Base-by-base conservation (phyloP, 768 basidiomycete species). In the Plicaturopsis crispa region DNA sequence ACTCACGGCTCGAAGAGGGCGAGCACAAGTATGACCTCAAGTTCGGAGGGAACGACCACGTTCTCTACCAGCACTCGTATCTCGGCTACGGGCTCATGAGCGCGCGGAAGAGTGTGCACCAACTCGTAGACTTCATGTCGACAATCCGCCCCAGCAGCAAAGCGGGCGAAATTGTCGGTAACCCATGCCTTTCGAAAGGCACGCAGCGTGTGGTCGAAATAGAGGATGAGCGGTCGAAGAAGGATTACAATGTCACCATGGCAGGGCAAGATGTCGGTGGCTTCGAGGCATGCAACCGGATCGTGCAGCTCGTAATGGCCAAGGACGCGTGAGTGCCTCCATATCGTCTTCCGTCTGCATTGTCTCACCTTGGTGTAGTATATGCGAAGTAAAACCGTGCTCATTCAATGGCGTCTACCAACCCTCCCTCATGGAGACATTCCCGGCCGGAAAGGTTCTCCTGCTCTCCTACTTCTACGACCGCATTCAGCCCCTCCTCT, bases 391-490 rank as follows among this genome's bases (percentile, higher is more conserved):
- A 44, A 87, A 92, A 52, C 96, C 96, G 0, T 99, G 96, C 57
- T 88, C 94, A 4, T 99, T 99, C 66, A 81, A 89, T 52, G 96
- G 96, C 10, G 90, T 96, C 18, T 98, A 98, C 63, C 96, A 99
- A 57, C 96, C 96, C 2, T 84, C 85, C 11, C 69, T 98, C 18
- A 66, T 85, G 41, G 86, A 94, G 45, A 81, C 88, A 7, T 97
- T 97, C 75, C 76, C 84, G 1, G 61, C 69, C 7, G 94, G 94
- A 42, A 81, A 80, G 52, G 72, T 94, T 45, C 75, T 94, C 19
- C 76, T 94, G n/a, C 72, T 99, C 2, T 96, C 92, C 17, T 99
- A 98, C 71, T 99, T 98, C 65, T 96, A 91, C 65, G 96, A 98
- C 67, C 86, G 96, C 24, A 70, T 94, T 41, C 62, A 70, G 19